Evolutionary conservation across 805 yeast species (phyloP), one percentile per base, ranked within the genome.

Genomic region (Kurtzmaniella cleridarum): DNA sequence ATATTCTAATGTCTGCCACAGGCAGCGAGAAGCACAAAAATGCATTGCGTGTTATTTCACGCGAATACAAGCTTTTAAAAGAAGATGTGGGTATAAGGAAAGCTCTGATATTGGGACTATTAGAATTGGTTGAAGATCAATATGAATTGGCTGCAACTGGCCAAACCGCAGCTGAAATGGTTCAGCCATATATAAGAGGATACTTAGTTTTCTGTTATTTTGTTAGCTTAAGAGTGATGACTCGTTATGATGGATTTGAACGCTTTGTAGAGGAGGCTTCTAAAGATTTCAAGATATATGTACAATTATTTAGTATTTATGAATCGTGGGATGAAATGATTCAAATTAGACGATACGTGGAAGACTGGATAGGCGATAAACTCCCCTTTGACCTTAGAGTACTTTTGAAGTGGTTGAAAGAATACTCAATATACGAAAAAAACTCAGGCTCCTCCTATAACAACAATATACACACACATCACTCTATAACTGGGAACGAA

Each of bases 191-290:
- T 46, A 54, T 65, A 26, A 57, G 56, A 40, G 69, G 71, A 4
- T 68, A 56, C 49, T 51, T 68, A 41, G 60, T 68, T 27, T 64
- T 67, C 53, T 65, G 63, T 48, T 68, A 67, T 46, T 67, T 64
- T 45, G 62, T 68, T 34, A 68, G 64, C 44, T 62, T 66, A 41
- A 64, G 65, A 42, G 59, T 68, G 36, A 64, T 68, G 67, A 38
- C 65, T 35, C 69, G 67, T 43, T 68, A 64, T 51, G 54, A 59
- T 38, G 74, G 74, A 3, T 68, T 68, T 41, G 67, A 62, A 43
- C 49, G 52, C 32, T 68, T 68, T 41, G 62, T 68, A 34, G 62
- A 59, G 38, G 47, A 55, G 11, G 57, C 52, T 38, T 66, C 59
- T 40, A 55, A 51, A 35, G 74, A 68, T 46, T 68, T 68, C 45